These are phyloP conservation scores for Pelagophyceae sp. DNA, from an alignment of 352 stramenopile species.

Conservation along the genomic window DNA sequence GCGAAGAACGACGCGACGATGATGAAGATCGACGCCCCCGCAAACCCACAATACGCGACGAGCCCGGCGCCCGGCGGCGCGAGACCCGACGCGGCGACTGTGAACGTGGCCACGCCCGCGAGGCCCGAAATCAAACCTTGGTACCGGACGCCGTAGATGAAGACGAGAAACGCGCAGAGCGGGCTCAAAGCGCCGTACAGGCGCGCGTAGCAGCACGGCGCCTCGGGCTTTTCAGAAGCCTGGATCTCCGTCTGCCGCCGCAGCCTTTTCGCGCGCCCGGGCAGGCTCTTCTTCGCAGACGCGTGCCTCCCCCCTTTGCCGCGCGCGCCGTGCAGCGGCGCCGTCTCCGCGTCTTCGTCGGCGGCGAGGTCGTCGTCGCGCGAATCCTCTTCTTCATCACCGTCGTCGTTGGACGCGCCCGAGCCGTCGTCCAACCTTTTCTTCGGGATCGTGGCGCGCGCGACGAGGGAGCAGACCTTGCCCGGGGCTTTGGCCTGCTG, in stretches of 20 bases:
- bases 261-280: not conserved
- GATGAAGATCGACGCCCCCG: not conserved
- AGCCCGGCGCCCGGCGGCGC: not conserved
- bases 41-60: slow-evolving; percentile 5
- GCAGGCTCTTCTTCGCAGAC: not conserved
- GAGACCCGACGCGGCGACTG: not conserved
- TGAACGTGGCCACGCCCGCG: not conserved
- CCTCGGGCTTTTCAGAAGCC: not conserved
- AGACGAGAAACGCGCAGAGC: not conserved
- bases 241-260: too few species aligned
- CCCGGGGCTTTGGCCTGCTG: too few species aligned
- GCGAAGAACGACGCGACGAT: slow-evolving; percentile 7
- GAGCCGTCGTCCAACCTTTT: not conserved
- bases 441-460: too few species aligned
- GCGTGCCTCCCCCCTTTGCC: too few species aligned
- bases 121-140: too few species aligned
- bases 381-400: not conserved
- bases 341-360: not conserved
- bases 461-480: not conserved
- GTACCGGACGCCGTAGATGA: not conserved
- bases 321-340: not conserved
- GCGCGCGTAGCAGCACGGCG: not conserved
- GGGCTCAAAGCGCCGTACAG: not conserved
- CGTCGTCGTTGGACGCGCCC: not conserved
- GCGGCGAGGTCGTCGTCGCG: not conserved